phyloP scores from a whole-genome alignment of 164 flowering plant species.

The Amborella trichopoda region DNA sequence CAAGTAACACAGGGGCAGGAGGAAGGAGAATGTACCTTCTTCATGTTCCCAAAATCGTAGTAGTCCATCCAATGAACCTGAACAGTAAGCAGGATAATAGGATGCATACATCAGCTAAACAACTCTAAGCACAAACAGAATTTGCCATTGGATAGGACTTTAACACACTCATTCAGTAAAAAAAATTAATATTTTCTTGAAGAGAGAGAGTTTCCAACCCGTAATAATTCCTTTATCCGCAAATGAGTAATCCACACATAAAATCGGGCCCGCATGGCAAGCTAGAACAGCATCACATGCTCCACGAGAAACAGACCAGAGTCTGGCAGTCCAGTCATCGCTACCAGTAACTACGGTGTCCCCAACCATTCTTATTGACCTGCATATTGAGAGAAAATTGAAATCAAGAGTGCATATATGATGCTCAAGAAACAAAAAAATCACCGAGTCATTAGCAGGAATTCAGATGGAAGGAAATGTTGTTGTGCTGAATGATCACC shows the following conservation, averaged over 20 bases:
- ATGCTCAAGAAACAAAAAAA: neutral
- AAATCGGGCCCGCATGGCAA: conserved; percentile 93
- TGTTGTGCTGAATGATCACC: conserved; percentile 25
- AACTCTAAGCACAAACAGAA: too few relatives aligned
- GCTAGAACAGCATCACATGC: conserved; percentile 94
- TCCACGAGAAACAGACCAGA: conserved; percentile 95
- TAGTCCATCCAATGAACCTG: conserved; percentile 95
- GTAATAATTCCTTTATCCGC: conserved; percentile 82
- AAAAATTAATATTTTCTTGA: neutral
- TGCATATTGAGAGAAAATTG: conserved; percentile 19
- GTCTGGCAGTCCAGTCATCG: conserved; percentile 99
- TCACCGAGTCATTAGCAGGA: conserved; percentile 1
- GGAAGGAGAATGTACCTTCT: conserved; percentile 38
- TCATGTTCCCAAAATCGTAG: conserved; percentile 94
- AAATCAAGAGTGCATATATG: neutral
- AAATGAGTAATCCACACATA: conserved; percentile 68
- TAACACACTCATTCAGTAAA: too few relatives aligned
- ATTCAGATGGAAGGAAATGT: neutral
- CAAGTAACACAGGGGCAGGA: too few relatives aligned
- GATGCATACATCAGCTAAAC: too few relatives aligned
- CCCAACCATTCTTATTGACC: conserved; percentile 95
- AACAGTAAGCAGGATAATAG: conserved; percentile 8
- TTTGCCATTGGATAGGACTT: too few relatives aligned
- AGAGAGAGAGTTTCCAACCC: conserved; percentile 27
- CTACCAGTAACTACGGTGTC: conserved; percentile 89